Base-by-base conservation (phyloP, 345 rosid genomes). In the Brassica cretica region DNA sequence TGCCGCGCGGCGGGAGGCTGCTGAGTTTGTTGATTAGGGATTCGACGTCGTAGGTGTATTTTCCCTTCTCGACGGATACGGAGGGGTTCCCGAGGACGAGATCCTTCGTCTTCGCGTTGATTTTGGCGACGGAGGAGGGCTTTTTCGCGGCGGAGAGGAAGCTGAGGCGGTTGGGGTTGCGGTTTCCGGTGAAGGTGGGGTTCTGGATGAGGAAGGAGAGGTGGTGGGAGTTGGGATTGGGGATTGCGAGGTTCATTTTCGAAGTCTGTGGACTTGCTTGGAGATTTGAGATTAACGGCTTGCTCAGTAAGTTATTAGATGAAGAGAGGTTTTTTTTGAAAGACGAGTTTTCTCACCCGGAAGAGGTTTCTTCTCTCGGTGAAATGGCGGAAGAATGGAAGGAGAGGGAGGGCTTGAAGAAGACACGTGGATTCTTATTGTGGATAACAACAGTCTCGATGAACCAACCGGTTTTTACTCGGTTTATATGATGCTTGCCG, bases 1-100 rank as follows among this genome's bases (percentile, higher is more conserved):
- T 92, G 53, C 98, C 97, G 0, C 98, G 99, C 0, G 99, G 99
- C 2, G 99, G 97, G 25, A 95, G 95, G 84, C 97, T 90, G 85
- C 96, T 91, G n/a, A 93, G 89, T 81, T 91, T 95, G 91, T 92
- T 95, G 82, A 95, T 95, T 39, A 95, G 84, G n/a, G 94, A 88
- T 68, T 92, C 98, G 12, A 95, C 97, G 75, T 92, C 97, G 88
- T 95, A 95, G 82, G 91, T 87, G 83, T 95, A 95, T 81, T 92
- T 95, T 0, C 98, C 99, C 82, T 93, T 90, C 85, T 92, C 97
- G 5, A 95, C 87, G 3, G 84, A 62, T 46, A 91, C 92, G 14
- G 97, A 83, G 5, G 98, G 98, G 74, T 85, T 88, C 39, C 91
- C 94, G 11, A 93, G 86, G 76, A 91, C 84, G 77, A 89, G 77